Evolutionary conservation across 1,139 yeast species (phyloP), one percentile per base, ranked within the genome.

Genomic region (Hanseniaspora gamundiae): DNA sequence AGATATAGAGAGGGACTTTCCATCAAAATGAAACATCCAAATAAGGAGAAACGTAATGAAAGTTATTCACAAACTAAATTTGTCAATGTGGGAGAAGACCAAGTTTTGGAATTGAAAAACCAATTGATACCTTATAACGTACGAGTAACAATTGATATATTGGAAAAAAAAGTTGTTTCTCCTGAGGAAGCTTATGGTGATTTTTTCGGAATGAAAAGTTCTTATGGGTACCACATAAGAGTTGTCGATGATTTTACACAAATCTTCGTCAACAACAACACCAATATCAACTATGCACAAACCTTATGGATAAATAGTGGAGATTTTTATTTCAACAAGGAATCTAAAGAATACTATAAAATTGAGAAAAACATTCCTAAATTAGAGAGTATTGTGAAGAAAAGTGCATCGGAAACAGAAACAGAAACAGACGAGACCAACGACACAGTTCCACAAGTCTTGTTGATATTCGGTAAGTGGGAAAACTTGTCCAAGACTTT

Each of bases 191-290:
- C 94, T 0, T 85, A 84, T 56, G 84, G 83, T 6, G 36, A 43
- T 28, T 64, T 61, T 17, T 60, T 57, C 40, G 63, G 67, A 4
- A 87, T 87, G 0, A 71, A 74, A 48, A 68, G 76, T 7, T 68
- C 80, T 5, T 83, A 78, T 60, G 95, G 94, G 0, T 87, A 82
- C 60, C 75, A 72, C 48, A 88, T 87, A 2, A 68, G 96, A 46
- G 64, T 80, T 16, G 84, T 83, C 2, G 67, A 68, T 42, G 59
- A 66, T 10, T 78, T 86, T 54, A 74, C 77, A 40, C 68, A 76
- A 16, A 64, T 87, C 0, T 87, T 85, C 61, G 80, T 93, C 8
- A 84, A 80, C 2, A 70, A 70, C 43, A 70, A 80, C 2, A 70
- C 70, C 43, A 70, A 76, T 2, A 77, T 76, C 6, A 95, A 95